Conservation (phyloP, 441 rosid genomes). For the Daphne laureola region DNA sequence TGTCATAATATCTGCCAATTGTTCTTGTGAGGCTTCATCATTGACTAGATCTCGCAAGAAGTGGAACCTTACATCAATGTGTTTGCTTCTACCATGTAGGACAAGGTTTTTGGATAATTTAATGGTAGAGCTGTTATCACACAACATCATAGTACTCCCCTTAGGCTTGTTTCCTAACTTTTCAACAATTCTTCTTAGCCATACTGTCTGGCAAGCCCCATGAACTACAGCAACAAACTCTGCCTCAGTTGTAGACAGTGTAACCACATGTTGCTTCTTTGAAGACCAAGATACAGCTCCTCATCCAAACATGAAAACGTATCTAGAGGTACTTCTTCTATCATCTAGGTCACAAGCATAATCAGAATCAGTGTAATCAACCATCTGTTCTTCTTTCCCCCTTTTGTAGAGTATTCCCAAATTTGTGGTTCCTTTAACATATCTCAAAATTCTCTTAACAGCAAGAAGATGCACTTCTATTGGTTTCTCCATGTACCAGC, state of each 20-base stretch:
- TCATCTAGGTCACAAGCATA: neutral
- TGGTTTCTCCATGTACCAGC: neutral
- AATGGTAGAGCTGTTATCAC: neutral
- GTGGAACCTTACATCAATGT: neutral
- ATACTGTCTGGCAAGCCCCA: neutral
- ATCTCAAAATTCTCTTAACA: neutral
- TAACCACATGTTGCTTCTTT: neutral
- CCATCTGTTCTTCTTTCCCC: neutral
- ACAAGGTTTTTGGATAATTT: neutral
- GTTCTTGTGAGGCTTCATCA: too few species aligned
- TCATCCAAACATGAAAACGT: neutral
- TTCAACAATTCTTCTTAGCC: neutral
- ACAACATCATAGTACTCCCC: too few species aligned
- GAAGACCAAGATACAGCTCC: neutral
- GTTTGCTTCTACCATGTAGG: neutral
- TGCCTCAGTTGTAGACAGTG: neutral
- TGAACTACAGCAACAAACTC: neutral
- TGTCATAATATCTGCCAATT: too few species aligned
- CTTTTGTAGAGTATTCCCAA: neutral
- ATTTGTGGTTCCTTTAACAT: neutral
- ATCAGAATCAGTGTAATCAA: neutral
- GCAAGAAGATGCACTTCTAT: neutral
- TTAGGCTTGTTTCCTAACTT: neutral
- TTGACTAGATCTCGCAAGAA: too few species aligned
- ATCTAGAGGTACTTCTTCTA: neutral